Base-by-base conservation (phyloP, 208 protist genomes). In the Dictyostelium gargantuum region DNA sequence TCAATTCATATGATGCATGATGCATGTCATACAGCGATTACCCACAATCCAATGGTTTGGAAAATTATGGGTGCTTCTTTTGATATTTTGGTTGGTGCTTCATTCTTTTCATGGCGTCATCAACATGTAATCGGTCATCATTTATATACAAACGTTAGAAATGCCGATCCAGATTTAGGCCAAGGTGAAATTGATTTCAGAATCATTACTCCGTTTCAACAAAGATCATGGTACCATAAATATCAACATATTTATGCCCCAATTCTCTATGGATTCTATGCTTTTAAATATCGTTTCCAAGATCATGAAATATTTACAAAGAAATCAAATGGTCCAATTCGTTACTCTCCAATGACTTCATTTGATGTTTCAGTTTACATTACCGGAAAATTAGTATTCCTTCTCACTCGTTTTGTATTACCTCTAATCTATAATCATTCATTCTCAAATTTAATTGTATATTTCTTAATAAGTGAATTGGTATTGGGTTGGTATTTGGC, bases 111-210 rank as follows among this genome's bases (percentile, higher is more conserved):
- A 1, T 95, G 89, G 93, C 32, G 50, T 32, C 93, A 96, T 48
- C 95, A 96, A 93, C 95, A 96, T 54, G 58, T 96, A 5, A 56
- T 96, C 23, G 95, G 95, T 19, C 95, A 96, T 58, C 95, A 96
- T 58, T 89, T 93, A 3, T 96, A 95, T 89, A 96, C 95, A 23
- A 96, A 96, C 61, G 77, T 95, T 42, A 50, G 91, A 44, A 93
- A 84, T 23, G 85, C 91, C 8, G 94, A 95, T 66, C 95, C 94
- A 17, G 95, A 95, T 82, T 58, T 95, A 29, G 92, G 86, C 44
- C 85, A 91, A 23, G 80, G 72, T 66, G 91, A 95, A 44, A 80
- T 74, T n/a, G 94, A 95, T 72, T 82, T 95, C 44, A 84, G 94
- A 23, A 46, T 94, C 54, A 93, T 96, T 35, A 95, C 94, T 70